A percentile compares a stretch with the other conserved stretches of the same genome.
Evolutionary conservation across 2,329 filamentous ascomycete species (phyloP).

Genomic region (Tolypocladium endophyticum): DNA sequence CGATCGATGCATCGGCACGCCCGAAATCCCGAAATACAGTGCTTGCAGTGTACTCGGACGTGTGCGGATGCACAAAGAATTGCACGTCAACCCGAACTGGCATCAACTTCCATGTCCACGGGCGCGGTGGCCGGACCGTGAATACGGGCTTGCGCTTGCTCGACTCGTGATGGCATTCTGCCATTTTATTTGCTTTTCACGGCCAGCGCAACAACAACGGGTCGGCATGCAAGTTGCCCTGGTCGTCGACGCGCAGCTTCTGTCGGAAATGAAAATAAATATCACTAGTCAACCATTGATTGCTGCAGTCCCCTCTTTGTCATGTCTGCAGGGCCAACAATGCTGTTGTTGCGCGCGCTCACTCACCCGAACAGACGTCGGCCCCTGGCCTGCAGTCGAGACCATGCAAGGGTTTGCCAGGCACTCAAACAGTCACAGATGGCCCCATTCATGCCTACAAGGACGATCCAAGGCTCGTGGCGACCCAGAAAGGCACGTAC

Average conservation of each 20-base stretch:
- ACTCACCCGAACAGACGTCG: neutral
- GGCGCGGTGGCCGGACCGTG: neutral
- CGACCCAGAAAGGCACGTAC: neutral
- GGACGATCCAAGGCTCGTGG: neutral
- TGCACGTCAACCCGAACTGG: neutral
- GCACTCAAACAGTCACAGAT: conserved; percentile 2
- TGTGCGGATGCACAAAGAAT: neutral
- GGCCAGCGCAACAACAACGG: neutral
- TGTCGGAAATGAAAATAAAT: neutral
- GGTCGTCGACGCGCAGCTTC: neutral
- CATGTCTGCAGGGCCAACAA: neutral
- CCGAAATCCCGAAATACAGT: neutral
- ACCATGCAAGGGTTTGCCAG: conserved; percentile 7
- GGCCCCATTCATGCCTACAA: neutral
- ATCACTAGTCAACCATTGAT: neutral
- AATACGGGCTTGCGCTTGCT: neutral
- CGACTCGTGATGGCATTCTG: neutral
- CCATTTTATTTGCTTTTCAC: neutral
- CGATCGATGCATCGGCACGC: neutral
- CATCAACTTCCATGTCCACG: neutral
- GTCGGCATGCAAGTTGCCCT: neutral
- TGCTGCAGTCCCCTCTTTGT: neutral
- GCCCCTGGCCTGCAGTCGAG: conserved; percentile 6
- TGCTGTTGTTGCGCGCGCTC: neutral
- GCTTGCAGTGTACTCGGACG: neutral